phyloP scores from a whole-genome alignment of 2,329 filamentous ascomycete genomes.

The Magnaporthiopsis rhizophila region DNA sequence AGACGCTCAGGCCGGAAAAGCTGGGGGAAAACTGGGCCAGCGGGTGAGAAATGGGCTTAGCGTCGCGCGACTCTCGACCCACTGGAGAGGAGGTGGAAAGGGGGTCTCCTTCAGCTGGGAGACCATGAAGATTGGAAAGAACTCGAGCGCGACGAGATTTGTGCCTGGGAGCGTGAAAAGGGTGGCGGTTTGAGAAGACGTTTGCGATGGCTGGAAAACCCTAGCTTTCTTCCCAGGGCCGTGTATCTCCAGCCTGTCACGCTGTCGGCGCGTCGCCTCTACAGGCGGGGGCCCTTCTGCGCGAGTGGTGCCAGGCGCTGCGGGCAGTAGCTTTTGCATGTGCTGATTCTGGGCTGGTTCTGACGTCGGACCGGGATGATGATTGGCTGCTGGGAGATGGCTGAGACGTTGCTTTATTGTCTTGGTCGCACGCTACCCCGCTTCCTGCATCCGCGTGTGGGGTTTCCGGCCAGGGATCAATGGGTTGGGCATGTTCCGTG shows the following conservation, averaged over 20 bases:
- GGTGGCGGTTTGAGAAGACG: not conserved
- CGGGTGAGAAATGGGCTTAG: not conserved
- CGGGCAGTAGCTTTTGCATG: not conserved
- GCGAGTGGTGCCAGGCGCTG: not conserved
- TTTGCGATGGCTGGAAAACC: not conserved
- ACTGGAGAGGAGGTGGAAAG: not conserved
- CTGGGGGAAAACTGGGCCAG: not conserved
- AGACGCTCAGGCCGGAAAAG: not conserved
- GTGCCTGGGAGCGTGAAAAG: not conserved
- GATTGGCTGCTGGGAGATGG: constrained; percentile 17
- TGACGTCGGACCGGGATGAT: constrained; percentile 6
- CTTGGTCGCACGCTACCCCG: constrained; percentile 15
- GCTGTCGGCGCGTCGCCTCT: not conserved
- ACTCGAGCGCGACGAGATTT: no score
- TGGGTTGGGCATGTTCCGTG: no score
- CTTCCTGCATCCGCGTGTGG: constrained; percentile 11
- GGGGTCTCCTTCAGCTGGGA: not conserved
- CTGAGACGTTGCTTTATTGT: constrained; percentile 10
- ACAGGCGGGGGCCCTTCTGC: not conserved
- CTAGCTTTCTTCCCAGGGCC: no score
- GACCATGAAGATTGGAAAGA: not conserved
- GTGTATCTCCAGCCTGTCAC: no score
- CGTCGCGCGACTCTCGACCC: not conserved
- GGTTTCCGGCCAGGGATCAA: no score
- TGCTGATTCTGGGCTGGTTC: constrained; percentile 4